Percentiles rank a stretch among this genome's conserved stretches.
These are phyloP conservation scores for Atkinsonella texensis DNA, from an alignment of 2,329 filamentous ascomycete species.

Conservation along the genomic window DNA sequence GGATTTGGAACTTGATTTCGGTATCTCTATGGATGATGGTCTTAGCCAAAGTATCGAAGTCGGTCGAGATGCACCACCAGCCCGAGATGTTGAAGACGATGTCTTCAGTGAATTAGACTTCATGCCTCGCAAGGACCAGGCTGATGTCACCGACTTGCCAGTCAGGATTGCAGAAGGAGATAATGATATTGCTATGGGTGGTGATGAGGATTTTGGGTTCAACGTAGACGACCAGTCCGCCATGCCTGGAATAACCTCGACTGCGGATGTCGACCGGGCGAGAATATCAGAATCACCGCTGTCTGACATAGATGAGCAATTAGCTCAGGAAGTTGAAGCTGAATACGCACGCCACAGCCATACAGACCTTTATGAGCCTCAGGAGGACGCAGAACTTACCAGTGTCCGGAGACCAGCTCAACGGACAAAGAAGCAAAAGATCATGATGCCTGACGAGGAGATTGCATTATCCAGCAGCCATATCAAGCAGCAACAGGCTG, in stretches of 20 bases:
- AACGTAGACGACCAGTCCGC: slow-evolving; percentile 48
- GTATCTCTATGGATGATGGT: slow-evolving; percentile 59
- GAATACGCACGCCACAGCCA: slow-evolving; percentile 42
- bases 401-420: slow-evolving; percentile 58
- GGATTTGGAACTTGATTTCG: slow-evolving; percentile 63
- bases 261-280: slow-evolving; percentile 37
- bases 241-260: slow-evolving; percentile 34
- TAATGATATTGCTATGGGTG: slow-evolving; percentile 49
- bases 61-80: slow-evolving; percentile 70
- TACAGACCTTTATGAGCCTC: slow-evolving; percentile 49
- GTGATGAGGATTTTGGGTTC: slow-evolving; percentile 52
- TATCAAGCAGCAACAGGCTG: slow-evolving; percentile 77
- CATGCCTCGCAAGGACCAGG: slow-evolving; percentile 40
- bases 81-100: slow-evolving; percentile 56
- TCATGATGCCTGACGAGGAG: slow-evolving; percentile 69
- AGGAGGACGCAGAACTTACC: slow-evolving; percentile 43
- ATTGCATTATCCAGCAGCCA: slow-evolving; percentile 66
- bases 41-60: slow-evolving; percentile 66
- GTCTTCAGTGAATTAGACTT: slow-evolving; percentile 54
- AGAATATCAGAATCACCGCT: slow-evolving; percentile 60
- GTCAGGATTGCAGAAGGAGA: slow-evolving; percentile 52
- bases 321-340: slow-evolving; percentile 46
- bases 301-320: slow-evolving; percentile 55
- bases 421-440: slow-evolving; percentile 62
- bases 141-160: slow-evolving; percentile 43